phyloP scores from a whole-genome alignment of 345 rosid genomes.

The Pugionium cornutum region DNA sequence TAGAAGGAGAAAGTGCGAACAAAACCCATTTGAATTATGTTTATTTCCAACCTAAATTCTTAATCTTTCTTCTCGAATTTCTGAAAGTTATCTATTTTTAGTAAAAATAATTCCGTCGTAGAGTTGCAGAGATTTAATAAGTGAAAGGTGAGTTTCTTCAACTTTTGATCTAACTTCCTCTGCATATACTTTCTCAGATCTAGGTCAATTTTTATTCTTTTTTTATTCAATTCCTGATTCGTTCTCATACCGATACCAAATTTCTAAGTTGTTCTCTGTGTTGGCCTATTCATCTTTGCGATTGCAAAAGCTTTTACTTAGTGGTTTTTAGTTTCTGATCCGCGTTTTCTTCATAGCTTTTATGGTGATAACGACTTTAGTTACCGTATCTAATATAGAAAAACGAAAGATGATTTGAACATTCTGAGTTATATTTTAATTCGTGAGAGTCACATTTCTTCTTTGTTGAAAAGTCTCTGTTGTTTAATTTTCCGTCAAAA shows the following conservation, averaged over 20 bases:
- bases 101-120: slow-evolving; percentile 34
- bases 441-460: slow-evolving; percentile 27
- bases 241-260: not conserved
- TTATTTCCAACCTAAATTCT: slow-evolving; percentile 31
- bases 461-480: slow-evolving; percentile 38
- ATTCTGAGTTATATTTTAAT: slow-evolving; percentile 25
- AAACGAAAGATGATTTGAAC: slow-evolving; percentile 9
- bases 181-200: slow-evolving; percentile 34
- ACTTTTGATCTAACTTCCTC: slow-evolving; percentile 32
- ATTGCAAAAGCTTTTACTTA: not conserved
- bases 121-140: slow-evolving; percentile 35
- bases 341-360: not conserved
- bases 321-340: slow-evolving; percentile 8
- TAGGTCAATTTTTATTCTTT: slow-evolving; percentile 6
- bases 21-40: slow-evolving; percentile 30
- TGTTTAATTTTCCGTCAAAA: too few species aligned
- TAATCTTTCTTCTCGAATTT: slow-evolving; percentile 29
- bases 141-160: slow-evolving; percentile 35
- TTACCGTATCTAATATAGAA: slow-evolving; percentile 8
- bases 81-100: slow-evolving; percentile 34
- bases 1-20: slow-evolving; percentile 15
- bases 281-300: slow-evolving; percentile 10
- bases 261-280: slow-evolving; percentile 11
- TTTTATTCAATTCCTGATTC: not conserved
- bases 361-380: slow-evolving; percentile 25